Conservation (phyloP, 768 basidiomycete genomes). For the Leccinum aurantiacum region DNA sequence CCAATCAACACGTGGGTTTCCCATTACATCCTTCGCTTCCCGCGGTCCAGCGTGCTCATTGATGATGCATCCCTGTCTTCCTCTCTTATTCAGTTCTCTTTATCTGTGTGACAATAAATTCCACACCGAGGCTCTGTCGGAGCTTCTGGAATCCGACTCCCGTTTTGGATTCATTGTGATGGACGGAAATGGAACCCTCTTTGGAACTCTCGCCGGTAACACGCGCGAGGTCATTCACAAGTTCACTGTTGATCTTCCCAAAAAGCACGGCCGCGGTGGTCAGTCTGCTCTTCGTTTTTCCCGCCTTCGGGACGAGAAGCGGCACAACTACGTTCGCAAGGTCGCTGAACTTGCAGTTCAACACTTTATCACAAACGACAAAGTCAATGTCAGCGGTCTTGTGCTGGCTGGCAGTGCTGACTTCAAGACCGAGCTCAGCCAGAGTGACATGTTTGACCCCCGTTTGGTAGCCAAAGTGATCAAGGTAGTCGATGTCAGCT, state of each 20-base stretch:
- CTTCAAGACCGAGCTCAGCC: slow-evolving; percentile 97
- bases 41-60: neutral
- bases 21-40: neutral
- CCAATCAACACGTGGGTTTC: slow-evolving; percentile 91
- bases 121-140: slow-evolving; percentile 96
- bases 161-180: slow-evolving; percentile 99
- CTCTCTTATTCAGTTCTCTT: slow-evolving; percentile 62
- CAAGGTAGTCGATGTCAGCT: slow-evolving; percentile 98
- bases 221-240: slow-evolving; percentile 97
- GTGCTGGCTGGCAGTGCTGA: slow-evolving; percentile 97
- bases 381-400: slow-evolving; percentile 95
- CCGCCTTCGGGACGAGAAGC: slow-evolving; percentile 97
- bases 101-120: slow-evolving; percentile 99
- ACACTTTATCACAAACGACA: slow-evolving; percentile 97
- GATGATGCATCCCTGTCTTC: neutral
- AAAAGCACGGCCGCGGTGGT: slow-evolving; percentile 99
- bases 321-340: slow-evolving; percentile 99
- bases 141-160: slow-evolving; percentile 94
- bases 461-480: slow-evolving; percentile 89
- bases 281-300: slow-evolving; percentile 99
- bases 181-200: slow-evolving; percentile 98
- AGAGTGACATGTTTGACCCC: slow-evolving; percentile 94
- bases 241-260: slow-evolving; percentile 97
- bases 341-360: slow-evolving; percentile 97
- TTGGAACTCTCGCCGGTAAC: slow-evolving; percentile 94